These are phyloP conservation scores for Ogataea dorogensis DNA, from an alignment of 805 yeast genomes.

Conservation along the genomic window DNA sequence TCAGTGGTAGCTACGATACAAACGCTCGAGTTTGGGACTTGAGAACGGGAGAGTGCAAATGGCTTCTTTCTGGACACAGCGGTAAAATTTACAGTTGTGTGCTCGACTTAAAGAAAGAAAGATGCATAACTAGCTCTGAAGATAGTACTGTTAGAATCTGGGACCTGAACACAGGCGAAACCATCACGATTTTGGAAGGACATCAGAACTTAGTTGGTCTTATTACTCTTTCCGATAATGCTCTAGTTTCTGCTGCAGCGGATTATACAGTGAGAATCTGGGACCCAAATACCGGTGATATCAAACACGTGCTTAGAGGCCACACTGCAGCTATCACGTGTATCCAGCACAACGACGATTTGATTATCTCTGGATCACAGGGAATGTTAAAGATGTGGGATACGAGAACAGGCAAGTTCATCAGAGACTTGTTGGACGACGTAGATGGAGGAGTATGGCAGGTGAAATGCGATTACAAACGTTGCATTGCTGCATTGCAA, in stretches of 20 bases:
- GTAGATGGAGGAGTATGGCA: conserved; percentile 92
- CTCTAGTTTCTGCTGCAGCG: conserved; percentile 91
- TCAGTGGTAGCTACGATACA: conserved; percentile 89
- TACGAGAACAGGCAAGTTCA: conserved; percentile 69
- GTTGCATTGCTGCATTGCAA: conserved; percentile 92
- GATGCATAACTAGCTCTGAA: conserved; percentile 90
- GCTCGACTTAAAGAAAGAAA: conserved; percentile 67
- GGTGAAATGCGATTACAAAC: conserved; percentile 76
- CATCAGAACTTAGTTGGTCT: conserved; percentile 90
- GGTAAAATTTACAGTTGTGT: conserved; percentile 89
- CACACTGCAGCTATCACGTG: conserved; percentile 89
- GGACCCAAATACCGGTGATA: conserved; percentile 78
- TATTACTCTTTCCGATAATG: conserved; percentile 70
- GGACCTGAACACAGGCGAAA: conserved; percentile 78
- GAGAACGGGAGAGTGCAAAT: conserved; percentile 66
- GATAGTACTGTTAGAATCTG: conserved; percentile 87
- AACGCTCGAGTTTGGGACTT: conserved; percentile 93
- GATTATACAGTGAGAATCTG: conserved; percentile 89
- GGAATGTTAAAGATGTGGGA: conserved; percentile 88
- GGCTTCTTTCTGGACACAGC: conserved; percentile 76
- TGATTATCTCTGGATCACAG: conserved; percentile 87
- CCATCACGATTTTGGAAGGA: conserved; percentile 71
- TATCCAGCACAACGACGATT: conserved; percentile 81
- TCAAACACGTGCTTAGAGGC: conserved; percentile 69
- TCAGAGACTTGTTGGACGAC: conserved; percentile 70